Conservation (phyloP, 1,139 yeast species). For the Meyerozyma sp. region DNA sequence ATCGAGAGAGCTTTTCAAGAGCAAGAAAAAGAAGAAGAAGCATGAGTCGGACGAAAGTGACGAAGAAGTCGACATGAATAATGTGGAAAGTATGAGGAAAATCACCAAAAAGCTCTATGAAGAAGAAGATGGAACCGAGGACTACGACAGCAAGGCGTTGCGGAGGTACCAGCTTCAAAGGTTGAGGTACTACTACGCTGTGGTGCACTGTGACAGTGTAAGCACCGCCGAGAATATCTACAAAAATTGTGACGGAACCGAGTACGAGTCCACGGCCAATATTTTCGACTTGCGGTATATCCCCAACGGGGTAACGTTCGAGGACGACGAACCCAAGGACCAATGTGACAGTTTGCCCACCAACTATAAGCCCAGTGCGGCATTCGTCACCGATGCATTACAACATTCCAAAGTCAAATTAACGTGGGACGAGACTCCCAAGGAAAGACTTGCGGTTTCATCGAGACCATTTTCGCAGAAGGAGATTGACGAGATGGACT, state of each 20-base stretch:
- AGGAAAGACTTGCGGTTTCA: constrained; percentile 75
- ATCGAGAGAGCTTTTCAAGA: constrained; percentile 71
- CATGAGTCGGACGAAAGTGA: constrained; percentile 37
- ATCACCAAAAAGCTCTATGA: constrained; percentile 67
- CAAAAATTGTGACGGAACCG: constrained; percentile 88
- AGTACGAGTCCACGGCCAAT: constrained; percentile 93
- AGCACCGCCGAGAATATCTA: constrained; percentile 72
- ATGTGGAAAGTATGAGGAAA: constrained; percentile 37
- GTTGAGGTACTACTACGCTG: constrained; percentile 85
- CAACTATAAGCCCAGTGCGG: constrained; percentile 70
- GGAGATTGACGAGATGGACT: constrained; percentile 94
- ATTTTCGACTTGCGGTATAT: constrained; percentile 87
- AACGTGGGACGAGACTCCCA: constrained; percentile 98
- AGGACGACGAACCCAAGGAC: constrained; percentile 67
- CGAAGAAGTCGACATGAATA: constrained; percentile 42
- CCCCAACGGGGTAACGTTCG: constrained; percentile 88
- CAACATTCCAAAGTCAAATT: constrained; percentile 90
- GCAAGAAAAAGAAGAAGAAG: constrained; percentile 23
- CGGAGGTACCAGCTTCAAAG: constrained; percentile 83
- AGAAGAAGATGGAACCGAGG: constrained; percentile 67
- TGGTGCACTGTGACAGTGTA: constrained; percentile 77
- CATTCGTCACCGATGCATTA: constrained; percentile 86
- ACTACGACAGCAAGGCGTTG: constrained; percentile 63
- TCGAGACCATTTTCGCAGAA: constrained; percentile 80
- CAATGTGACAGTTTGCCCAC: constrained; percentile 66